phyloP scores from a whole-genome alignment of 768 basidiomycete species.

The Amanita muscaria region DNA sequence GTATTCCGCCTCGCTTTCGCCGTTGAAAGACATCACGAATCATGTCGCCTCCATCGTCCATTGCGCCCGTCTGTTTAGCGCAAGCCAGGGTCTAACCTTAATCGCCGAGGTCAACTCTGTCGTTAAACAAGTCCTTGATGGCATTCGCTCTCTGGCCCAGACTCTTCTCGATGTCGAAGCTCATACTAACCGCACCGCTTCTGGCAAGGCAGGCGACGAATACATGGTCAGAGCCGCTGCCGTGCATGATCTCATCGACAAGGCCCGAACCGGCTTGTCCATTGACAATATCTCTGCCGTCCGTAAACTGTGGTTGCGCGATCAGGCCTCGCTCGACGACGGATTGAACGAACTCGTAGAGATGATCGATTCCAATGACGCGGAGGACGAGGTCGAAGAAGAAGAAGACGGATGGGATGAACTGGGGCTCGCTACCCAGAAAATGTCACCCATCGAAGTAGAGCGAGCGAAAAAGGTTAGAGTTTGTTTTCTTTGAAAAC shows the following conservation, averaged over 20 bases:
- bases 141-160: constrained; percentile 35
- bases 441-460: constrained; percentile 41
- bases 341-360: constrained; percentile 47
- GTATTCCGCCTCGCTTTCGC: constrained; percentile 38
- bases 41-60: constrained; percentile 42
- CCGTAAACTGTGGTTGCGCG: constrained; percentile 37
- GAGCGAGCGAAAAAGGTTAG: constrained; percentile 50
- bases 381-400: constrained; percentile 23
- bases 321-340: constrained; percentile 54
- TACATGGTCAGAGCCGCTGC: constrained; percentile 49
- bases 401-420: constrained; percentile 59
- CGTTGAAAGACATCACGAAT: constrained; percentile 45
- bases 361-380: constrained; percentile 35
- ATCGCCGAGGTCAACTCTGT: constrained; percentile 32
- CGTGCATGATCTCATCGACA: constrained; percentile 54
- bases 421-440: constrained; percentile 39
- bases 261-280: constrained; percentile 44
- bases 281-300: constrained; percentile 51
- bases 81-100: constrained; percentile 38
- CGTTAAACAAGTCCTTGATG: constrained; percentile 33
- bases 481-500: too few species aligned
- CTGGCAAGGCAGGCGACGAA: constrained; percentile 28
- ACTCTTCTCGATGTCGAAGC: constrained; percentile 31
- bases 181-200: constrained; percentile 11
- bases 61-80: constrained; percentile 37